Evolutionary conservation across 2,329 filamentous ascomycete genomes (phyloP).

Genomic region (Aspergillus brunneoviolaceus): DNA sequence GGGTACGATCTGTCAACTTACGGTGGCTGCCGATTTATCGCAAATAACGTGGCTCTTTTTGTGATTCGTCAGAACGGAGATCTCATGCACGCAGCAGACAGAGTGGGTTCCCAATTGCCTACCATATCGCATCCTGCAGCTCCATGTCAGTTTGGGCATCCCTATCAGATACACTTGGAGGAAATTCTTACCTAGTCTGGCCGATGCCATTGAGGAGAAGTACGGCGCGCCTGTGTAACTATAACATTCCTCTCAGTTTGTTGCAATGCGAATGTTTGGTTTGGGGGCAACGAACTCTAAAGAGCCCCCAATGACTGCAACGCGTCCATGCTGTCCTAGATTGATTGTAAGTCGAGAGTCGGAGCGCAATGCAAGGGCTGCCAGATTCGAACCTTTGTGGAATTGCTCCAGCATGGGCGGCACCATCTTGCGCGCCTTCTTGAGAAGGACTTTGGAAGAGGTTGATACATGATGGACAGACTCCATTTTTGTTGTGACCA

Average conservation of each 20-base stretch:
- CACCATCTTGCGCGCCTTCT: conserved; percentile 82
- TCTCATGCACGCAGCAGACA: background rate
- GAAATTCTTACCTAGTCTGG: conserved; percentile 64
- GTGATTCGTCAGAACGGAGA: conserved; percentile 17
- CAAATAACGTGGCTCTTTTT: conserved; percentile 79
- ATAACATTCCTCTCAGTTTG: conserved; percentile 13
- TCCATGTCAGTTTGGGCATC: conserved; percentile 13
- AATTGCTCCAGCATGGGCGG: conserved; percentile 94
- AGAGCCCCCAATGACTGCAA: conserved; percentile 92
- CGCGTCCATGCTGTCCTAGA: conserved; percentile 81
- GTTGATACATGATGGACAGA: conserved; percentile 55
- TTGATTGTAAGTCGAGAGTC: background rate
- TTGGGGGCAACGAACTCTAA: conserved; percentile 59
- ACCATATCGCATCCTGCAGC: conserved; percentile 74
- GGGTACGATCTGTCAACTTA: conserved; percentile 21
- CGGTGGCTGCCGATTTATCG: conserved; percentile 75
- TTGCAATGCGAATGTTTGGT: background rate
- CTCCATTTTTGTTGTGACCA: conserved; percentile 26
- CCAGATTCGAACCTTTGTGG: conserved; percentile 72
- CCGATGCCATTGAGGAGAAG: conserved; percentile 96
- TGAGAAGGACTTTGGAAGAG: conserved; percentile 71
- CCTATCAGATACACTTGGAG: background rate
- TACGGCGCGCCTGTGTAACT: conserved; percentile 93
- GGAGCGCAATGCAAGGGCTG: background rate
- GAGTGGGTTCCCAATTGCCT: conserved; percentile 24